Base-by-base conservation (phyloP, 1,284 basidiomycete genomes). In the Coniferiporia weirii region DNA sequence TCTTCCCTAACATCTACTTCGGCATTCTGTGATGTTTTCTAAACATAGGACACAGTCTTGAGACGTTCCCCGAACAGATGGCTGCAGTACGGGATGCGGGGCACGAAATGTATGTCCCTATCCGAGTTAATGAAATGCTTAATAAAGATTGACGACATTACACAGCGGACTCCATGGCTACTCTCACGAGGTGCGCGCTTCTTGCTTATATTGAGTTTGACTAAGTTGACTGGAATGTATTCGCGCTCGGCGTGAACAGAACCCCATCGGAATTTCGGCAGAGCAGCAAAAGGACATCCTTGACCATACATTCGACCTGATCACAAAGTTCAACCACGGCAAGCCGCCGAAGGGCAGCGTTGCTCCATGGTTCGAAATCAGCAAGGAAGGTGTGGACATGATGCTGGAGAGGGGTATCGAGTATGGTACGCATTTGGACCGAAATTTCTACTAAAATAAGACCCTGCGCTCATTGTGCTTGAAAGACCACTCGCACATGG, bases 351-450 rank as follows among this genome's bases (percentile, higher is more conserved):
- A 82, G 66, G 83, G 84, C 13, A 76, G 77, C 57, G 85, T 90
- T 40, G 87, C 87, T 7, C 86, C 88, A 0, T 91, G 88, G 87
- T 92, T 88, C 87, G 89, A 92, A 69, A 83, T 81, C 1, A 85
- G 81, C 71, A 81, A 80, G 60, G 87, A 89, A 69, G 84, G 83
- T 1, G 83, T 81, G 0, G 72, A 82, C n/a, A 74, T 91, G 27
- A 72, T 91, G 17, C 76, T 90, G 15, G 82, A 87, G 20, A 87
- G 87, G 66, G 89, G 89, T 0, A 84, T 92, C 47, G 78, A 86
- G 72, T 91, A 91, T 66, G 88, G 85, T 85, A 60, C 54, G 67
- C 64, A 15, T 3, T 40, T 9, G 3, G 3, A 40, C 15, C 52
- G 27, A 12, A 32, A 10, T 47, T 8, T n/a, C n/a, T 17, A 46